phyloP scores from a whole-genome alignment of 2,329 filamentous ascomycete genomes.

The Diplocarpon mali region DNA sequence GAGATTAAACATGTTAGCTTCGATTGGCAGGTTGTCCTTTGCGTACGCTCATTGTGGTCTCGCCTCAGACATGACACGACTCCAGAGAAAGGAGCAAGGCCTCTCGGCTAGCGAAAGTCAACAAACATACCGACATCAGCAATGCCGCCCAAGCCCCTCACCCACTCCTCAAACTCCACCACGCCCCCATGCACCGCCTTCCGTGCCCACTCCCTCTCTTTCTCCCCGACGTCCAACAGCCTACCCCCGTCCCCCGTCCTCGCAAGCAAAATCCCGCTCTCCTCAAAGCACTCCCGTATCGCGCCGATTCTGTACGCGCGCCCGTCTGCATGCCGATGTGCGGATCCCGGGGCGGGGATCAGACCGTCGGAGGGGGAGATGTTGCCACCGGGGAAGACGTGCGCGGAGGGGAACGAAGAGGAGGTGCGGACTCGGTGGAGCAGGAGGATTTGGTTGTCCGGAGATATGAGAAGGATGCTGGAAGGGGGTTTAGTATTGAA shows the following conservation, averaged over 20 bases:
- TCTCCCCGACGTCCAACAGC: conserved; percentile 49
- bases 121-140: conserved; percentile 51
- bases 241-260: conserved; percentile 35
- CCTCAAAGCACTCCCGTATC: conserved; percentile 87
- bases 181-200: conserved; percentile 56
- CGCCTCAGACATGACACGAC: not conserved
- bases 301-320: conserved; percentile 69
- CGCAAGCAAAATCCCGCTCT: conserved; percentile 71
- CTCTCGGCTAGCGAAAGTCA: not conserved
- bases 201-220: conserved; percentile 53
- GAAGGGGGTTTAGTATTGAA: not conserved
- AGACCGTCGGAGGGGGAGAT: conserved; percentile 62
- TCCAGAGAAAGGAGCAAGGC: not conserved
- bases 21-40: not conserved
- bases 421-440: conserved; percentile 78
- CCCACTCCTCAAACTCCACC: conserved; percentile 57
- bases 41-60: not conserved
- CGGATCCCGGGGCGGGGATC: conserved; percentile 35
- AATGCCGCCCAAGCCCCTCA: conserved; percentile 41
- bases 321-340: conserved; percentile 57
- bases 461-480: conserved; percentile 76
- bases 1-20: not conserved
- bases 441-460: conserved; percentile 76
- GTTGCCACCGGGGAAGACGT: conserved; percentile 92
- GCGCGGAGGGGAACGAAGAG: conserved; percentile 76